A percentile compares a stretch with the other conserved stretches of the same genome.
phyloP scores from a whole-genome alignment of 2,329 filamentous ascomycete species.

The Neopestalotiopsis sp. region DNA sequence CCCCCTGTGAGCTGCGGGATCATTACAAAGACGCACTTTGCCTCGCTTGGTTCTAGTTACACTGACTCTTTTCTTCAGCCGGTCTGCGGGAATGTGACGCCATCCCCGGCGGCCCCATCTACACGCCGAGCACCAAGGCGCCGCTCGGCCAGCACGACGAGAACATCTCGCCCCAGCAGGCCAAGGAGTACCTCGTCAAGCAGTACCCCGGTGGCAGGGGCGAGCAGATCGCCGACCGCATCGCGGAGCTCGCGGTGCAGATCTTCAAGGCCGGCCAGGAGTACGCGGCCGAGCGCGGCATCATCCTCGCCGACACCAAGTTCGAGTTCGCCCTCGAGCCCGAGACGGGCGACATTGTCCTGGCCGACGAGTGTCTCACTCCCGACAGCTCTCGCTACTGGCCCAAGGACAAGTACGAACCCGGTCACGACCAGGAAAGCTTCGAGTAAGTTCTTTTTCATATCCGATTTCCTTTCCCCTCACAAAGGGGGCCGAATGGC shows the following conservation, averaged over 20 bases:
- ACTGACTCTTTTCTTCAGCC: background rate
- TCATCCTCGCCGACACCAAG: conserved; percentile 76
- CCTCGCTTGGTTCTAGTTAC: background rate
- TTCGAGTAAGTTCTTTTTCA: conserved; percentile 51
- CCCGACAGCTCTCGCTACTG: conserved; percentile 89
- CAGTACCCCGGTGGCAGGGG: conserved; percentile 59
- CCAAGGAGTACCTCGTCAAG: conserved; percentile 44
- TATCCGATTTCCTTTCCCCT: no score
- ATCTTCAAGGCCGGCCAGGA: conserved; percentile 68
- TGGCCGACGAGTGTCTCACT: conserved; percentile 85
- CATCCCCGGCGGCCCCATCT: conserved; percentile 69
- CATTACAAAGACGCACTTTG: background rate
- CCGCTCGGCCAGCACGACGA: conserved; percentile 79
- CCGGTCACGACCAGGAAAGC: conserved; percentile 78
- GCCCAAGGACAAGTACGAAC: conserved; percentile 73
- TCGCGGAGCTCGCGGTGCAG: conserved; percentile 68
- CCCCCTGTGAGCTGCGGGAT: background rate
- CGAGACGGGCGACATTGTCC: conserved; percentile 69
- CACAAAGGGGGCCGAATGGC: no score
- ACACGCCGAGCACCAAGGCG: conserved; percentile 85
- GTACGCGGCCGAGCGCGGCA: conserved; percentile 69
- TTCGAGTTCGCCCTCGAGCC: conserved; percentile 76
- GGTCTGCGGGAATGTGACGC: conserved; percentile 75
- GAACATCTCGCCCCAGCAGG: conserved; percentile 79
- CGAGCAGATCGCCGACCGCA: conserved; percentile 64